Percentiles rank a stretch among this genome's conserved stretches.
These are phyloP conservation scores for Paramecium pentaurelia DNA, from an alignment of 73 alveolate genomes.

Conservation along the genomic window DNA sequence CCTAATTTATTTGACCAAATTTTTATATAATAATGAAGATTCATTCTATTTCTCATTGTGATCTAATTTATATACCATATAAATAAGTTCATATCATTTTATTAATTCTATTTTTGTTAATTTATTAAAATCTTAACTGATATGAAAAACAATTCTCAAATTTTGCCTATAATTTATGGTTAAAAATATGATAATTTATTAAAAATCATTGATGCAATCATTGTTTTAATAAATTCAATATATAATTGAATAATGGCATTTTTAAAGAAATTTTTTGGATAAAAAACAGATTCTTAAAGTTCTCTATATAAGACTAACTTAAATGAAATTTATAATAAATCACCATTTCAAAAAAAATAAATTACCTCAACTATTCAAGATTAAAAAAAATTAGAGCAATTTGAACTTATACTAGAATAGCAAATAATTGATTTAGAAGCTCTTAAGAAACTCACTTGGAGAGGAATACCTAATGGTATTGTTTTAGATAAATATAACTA, in stretches of 20 bases:
- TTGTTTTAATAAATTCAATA: neutral
- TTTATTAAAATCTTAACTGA: neutral
- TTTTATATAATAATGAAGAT: neutral
- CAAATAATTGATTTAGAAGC: slow-evolving; percentile 10
- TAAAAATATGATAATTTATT: neutral
- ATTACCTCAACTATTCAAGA: neutral
- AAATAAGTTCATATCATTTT: neutral
- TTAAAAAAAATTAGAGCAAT: slow-evolving; percentile 7
- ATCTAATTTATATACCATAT: neutral
- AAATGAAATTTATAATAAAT: slow-evolving; percentile 17
- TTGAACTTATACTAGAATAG: slow-evolving; percentile 30
- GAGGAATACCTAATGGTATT: slow-evolving; percentile 47
- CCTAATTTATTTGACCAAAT: neutral
- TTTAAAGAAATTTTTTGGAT: neutral
- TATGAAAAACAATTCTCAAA: too few species aligned
- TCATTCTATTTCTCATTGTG: neutral
- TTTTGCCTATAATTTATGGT: neutral
- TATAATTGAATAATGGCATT: neutral
- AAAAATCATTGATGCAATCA: neutral
- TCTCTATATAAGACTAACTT: neutral
- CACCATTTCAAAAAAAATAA: slow-evolving; percentile 12
- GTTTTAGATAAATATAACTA: neutral
- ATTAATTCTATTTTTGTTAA: neutral
- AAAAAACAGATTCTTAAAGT: neutral
- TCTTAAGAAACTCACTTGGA: slow-evolving; percentile 7